Evolutionary conservation across 805 yeast genomes (phyloP).

Genomic region (Metschnikowia vanudenii): DNA sequence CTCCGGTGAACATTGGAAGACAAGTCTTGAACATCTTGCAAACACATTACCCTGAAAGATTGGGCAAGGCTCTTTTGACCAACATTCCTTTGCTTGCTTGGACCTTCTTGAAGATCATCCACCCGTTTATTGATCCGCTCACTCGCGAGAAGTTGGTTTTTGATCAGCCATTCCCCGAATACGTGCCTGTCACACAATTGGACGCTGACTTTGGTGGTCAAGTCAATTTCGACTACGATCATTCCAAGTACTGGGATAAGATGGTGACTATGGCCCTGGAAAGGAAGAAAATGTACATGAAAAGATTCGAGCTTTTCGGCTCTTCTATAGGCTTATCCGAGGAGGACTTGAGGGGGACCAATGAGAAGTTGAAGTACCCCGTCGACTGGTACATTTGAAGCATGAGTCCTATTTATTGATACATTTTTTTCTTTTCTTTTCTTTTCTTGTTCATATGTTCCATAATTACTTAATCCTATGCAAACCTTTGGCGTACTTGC

Average conservation of each 20-base stretch:
- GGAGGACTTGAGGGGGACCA: constrained; percentile 60
- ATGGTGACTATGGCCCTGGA: constrained; percentile 58
- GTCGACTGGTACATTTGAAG: constrained; percentile 16
- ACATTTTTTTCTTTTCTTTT: not conserved
- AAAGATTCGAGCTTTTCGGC: constrained; percentile 72
- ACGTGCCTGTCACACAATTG: constrained; percentile 77
- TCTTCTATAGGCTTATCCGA: constrained; percentile 77
- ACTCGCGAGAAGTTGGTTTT: constrained; percentile 92
- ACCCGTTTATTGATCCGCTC: constrained; percentile 94
- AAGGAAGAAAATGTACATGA: constrained; percentile 61
- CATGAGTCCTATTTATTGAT: not conserved
- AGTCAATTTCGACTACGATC: constrained; percentile 81
- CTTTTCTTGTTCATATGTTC: not conserved
- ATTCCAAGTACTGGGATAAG: constrained; percentile 74
- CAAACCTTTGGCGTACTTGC: not conserved
- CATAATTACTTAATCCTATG: not conserved
- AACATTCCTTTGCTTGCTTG: constrained; percentile 94
- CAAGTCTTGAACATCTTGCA: constrained; percentile 92
- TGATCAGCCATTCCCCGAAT: constrained; percentile 82
- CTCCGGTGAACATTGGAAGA: constrained; percentile 85
- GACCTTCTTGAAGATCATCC: constrained; percentile 86
- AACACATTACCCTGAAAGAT: constrained; percentile 95
- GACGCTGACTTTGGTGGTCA: constrained; percentile 84
- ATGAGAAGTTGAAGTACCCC: constrained; percentile 31
- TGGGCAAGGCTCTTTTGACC: constrained; percentile 88